Base-by-base conservation (phyloP, 768 basidiomycete genomes). In the Pisolithus microcarpus region DNA sequence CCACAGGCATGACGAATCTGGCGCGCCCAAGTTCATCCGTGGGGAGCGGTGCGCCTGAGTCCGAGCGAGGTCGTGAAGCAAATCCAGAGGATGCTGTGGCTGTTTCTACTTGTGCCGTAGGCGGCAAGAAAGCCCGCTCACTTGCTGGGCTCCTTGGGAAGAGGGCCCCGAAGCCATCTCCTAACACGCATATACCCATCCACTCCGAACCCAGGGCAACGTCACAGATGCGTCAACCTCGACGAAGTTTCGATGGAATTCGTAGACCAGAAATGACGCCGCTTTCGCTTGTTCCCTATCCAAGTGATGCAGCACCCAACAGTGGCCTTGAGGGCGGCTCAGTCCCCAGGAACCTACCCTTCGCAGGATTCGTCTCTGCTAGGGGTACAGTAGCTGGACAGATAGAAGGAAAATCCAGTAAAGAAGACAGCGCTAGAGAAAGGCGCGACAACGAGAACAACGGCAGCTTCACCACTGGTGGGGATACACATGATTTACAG, bases 161-260 rank as follows among this genome's bases (percentile, higher is more conserved):
- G 18, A 65, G 54, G 46, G 52, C 24, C 2, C 43, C 24, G 13
- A 55, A 36, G 47, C 50, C 18, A 31, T 47, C 6, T 46, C 47
- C 21, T 34, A 48, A 2, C 54, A 52, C 13, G 16, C 45, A 44
- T 44, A 44, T 26, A 44, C 28, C 26, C 24, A 16, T 7, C 28
- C 43, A 30, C 6, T 18, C 24, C 26, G 43, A 44, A 28, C 5
- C 1, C 5, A 26, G 16, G 16, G 26, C 24, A 13, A 28, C 43
- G 28, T 46, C 47, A 23, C 54, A 52, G 47, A 21, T 43, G 19
- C 49, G 30, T 7, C 38, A 15, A 24, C 46, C 46, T 21, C 54
- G 54, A 50, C 63, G 57, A 2, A 65, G 55, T 48, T 65, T 65
- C 2, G 61, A 65, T 0, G 59, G 64, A 3, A 50, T 65, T 40